Percentiles rank a stretch among this genome's conserved stretches.
Evolutionary conservation across 2,329 filamentous ascomycete genomes (phyloP).

Genomic region (Ceratocystis ficicola): DNA sequence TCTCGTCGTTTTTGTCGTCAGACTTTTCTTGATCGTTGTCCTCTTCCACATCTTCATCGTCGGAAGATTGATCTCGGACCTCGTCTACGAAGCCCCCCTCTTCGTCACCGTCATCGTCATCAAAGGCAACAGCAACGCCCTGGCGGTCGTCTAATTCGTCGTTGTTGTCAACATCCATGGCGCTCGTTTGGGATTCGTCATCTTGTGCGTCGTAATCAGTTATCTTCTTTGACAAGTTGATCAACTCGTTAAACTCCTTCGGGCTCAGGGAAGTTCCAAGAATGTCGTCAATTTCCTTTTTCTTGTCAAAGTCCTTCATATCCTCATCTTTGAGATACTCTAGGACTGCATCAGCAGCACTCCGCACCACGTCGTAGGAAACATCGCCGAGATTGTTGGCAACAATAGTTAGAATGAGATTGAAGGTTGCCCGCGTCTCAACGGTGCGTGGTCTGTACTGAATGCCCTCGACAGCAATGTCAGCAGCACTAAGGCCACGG

Average conservation of each 20-base stretch:
- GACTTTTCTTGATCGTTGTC: conserved; percentile 40
- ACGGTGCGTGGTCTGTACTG: conserved; percentile 84
- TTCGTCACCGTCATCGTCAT: conserved; percentile 79
- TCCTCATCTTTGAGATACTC: conserved; percentile 92
- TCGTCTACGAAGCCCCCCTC: conserved; percentile 68
- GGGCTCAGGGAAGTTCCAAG: conserved; percentile 68
- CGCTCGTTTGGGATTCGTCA: conserved; percentile 42
- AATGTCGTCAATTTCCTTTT: conserved; percentile 92
- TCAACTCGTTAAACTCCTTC: conserved; percentile 92
- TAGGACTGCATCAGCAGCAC: conserved; percentile 81
- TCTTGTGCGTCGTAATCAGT: conserved; percentile 97
- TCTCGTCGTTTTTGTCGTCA: conserved; percentile 34
- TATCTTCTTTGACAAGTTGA: conserved; percentile 96
- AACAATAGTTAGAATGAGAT: conserved; percentile 84
- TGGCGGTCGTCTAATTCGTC: conserved; percentile 86
- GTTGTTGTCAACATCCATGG: conserved; percentile 41
- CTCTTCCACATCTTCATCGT: conserved; percentile 59
- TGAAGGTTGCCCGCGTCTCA: conserved; percentile 83
- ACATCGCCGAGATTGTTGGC: conserved; percentile 84
- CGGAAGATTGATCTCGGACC: conserved; percentile 76
- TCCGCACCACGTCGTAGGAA: conserved; percentile 78
- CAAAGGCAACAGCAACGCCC: conserved; percentile 94
- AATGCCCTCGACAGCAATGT: conserved; percentile 80
- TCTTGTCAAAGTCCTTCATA: conserved; percentile 95
- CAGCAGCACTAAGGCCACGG: conserved; percentile 65